Evolutionary conservation across 768 basidiomycete genomes (phyloP), one percentile per base, ranked within the genome.

Genomic region (Naganishia kalamii): DNA sequence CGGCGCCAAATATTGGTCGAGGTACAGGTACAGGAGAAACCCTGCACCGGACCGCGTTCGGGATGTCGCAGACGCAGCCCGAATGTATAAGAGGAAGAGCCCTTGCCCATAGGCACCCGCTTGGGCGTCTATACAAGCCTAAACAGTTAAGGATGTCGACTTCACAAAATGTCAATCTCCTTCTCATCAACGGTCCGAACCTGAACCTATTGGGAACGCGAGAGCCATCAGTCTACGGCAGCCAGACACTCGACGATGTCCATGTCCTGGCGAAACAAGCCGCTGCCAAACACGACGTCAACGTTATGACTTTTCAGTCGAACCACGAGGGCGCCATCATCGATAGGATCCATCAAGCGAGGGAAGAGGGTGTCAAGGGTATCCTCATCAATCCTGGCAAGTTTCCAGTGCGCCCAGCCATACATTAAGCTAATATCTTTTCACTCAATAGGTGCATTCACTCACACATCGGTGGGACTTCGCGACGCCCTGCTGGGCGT

Each of bases 141-240:
- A 47, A n/a, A 47, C 13, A 23, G 46, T n/a, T 7, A 25, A 51
- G 57, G 4, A 60, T 57, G 54, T 40, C 54, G 1, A 27, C n/a
- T 23, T 23, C 21, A 5, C 11, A 57, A 25, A n/a, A 15, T 37
- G 37, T 57, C 54, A 41, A 17, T 40, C 54, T 72, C 40, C 70
- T 72, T 27, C 52, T 72, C 11, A 70, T 72, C 65, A 70, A 72
- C 65, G 71, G 71, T 50, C 71, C 71, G 23, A 72, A 72, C 52
- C 67, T 72, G 23, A 72, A 72, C 62, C 62, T 72, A 1, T 61
- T 72, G 25, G 71, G 71, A 12, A 68, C 69, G 15, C 49, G 71
- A 13, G 71, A 72, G 50, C 71, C 71, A 11, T 64, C 68, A 43
- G 70, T 70, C 52, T 72, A 72, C 70, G 71, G 71, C 46, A 46